Percentiles rank a stretch among this genome's conserved stretches.
phyloP scores from a whole-genome alignment of 768 basidiomycete genomes.

The Collybiopsis confluens region DNA sequence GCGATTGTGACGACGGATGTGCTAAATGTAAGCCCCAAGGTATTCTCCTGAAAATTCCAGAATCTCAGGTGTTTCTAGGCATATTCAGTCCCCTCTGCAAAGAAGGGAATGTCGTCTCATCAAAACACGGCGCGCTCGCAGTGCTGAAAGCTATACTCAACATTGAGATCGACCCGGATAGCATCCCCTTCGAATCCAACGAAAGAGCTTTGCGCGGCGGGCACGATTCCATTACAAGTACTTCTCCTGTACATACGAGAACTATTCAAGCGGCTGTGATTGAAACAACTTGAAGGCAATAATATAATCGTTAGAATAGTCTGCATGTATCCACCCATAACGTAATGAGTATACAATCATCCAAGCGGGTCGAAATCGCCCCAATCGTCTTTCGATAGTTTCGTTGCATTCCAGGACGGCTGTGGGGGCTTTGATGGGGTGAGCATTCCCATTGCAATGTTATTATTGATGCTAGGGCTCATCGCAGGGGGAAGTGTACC shows the following conservation, averaged over 20 bases:
- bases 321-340: background rate
- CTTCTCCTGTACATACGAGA: conserved; percentile 39
- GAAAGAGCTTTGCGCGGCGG: conserved; percentile 20
- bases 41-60: background rate
- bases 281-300: conserved; percentile 7
- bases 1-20: conserved; percentile 69
- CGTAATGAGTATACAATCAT: conserved; percentile 19
- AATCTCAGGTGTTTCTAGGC: conserved; percentile 37
- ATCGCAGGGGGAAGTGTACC: conserved; percentile 18
- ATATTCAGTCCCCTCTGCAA: conserved; percentile 62
- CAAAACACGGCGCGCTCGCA: conserved; percentile 71
- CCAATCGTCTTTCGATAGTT: conserved; percentile 64
- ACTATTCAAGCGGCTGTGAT: conserved; percentile 46
- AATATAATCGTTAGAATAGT: background rate
- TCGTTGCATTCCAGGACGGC: conserved; percentile 43
- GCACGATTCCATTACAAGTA: conserved; percentile 51
- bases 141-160: conserved; percentile 60
- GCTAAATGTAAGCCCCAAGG: conserved; percentile 45
- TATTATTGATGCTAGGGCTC: conserved; percentile 9
- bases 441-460: conserved; percentile 42
- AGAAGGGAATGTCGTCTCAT: conserved; percentile 68
- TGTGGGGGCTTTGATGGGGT: conserved; percentile 62
- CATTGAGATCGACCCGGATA: conserved; percentile 32
- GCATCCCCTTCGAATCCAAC: conserved; percentile 28
- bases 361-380: conserved; percentile 79